A percentile compares a stretch with the other conserved stretches of the same genome.
These are phyloP conservation scores for Penicillium sp. DNA, from an alignment of 2,329 filamentous ascomycete species.

Conservation along the genomic window DNA sequence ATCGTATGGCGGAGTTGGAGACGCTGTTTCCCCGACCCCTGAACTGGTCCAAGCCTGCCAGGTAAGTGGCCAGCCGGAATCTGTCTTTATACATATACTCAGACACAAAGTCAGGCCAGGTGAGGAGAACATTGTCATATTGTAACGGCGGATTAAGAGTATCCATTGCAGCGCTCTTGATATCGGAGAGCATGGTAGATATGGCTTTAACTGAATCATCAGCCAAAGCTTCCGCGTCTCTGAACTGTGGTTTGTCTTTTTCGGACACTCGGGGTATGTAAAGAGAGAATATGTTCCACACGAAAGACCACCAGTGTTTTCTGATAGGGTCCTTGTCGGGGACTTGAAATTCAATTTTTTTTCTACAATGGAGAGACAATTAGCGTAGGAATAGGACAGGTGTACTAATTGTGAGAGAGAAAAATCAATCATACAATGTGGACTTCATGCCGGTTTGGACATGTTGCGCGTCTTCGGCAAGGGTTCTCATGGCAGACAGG, in stretches of 20 bases:
- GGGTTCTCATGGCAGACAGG: conserved; percentile 7
- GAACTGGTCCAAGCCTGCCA: conserved; percentile 3
- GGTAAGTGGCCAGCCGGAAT: not conserved
- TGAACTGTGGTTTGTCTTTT: not conserved
- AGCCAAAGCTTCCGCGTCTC: not conserved
- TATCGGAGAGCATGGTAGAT: not conserved
- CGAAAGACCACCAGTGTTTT: not conserved
- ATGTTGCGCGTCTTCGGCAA: conserved; percentile 4
- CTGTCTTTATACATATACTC: not conserved
- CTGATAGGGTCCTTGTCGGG: not conserved
- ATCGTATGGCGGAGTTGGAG: not conserved
- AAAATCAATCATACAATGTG: not conserved
- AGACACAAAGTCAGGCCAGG: conserved; percentile 5
- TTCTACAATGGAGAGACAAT: not conserved
- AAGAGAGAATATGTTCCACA: not conserved
- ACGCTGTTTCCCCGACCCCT: not conserved
- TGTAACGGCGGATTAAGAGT: conserved; percentile 1
- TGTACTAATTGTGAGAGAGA: not conserved
- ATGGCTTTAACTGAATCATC: conserved; percentile 2
- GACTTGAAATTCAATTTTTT: not conserved
- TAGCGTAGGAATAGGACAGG: not conserved
- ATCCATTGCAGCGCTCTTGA: conserved; percentile 2
- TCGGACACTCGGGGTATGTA: not conserved
- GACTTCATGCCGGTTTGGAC: conserved; percentile 1
- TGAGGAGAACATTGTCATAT: conserved; percentile 3